phyloP scores from a whole-genome alignment of 441 rosid species.

The Metrosideros polymorpha region DNA sequence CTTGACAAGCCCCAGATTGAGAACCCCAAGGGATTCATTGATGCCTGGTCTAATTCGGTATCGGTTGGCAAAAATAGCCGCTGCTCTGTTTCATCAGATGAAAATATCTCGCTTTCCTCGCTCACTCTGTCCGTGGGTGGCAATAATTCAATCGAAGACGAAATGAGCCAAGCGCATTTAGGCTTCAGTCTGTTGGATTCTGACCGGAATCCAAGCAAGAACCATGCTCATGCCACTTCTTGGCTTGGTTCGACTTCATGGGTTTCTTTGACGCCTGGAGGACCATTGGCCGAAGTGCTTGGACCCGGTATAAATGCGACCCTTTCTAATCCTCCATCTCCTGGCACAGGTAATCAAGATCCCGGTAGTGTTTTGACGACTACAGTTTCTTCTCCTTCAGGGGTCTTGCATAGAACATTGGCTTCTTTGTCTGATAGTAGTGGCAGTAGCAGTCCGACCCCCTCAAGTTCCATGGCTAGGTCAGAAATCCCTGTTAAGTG shows the following conservation, averaged over 20 bases:
- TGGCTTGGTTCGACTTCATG: slow-evolving; percentile 1
- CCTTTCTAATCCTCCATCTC: slow-evolving; percentile 4
- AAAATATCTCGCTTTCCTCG: slow-evolving; percentile 23
- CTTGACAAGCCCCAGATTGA: not conserved
- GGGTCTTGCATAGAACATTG: slow-evolving; percentile 30
- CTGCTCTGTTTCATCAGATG: slow-evolving; percentile 8
- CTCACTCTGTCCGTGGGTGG: slow-evolving; percentile 14
- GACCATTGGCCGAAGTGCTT: slow-evolving; percentile 60
- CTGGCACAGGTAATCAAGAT: slow-evolving; percentile 7
- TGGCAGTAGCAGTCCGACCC: slow-evolving; percentile 33
- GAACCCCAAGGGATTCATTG: slow-evolving; percentile 3
- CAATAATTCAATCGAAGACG: not conserved
- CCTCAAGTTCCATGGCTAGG: slow-evolving; percentile 13
- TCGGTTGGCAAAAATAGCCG: not conserved
- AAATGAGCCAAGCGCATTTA: slow-evolving; percentile 1
- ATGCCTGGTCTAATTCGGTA: slow-evolving; percentile 4
- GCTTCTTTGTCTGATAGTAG: slow-evolving; percentile 48
- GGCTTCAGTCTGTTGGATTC: slow-evolving; percentile 15
- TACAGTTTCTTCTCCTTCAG: slow-evolving; percentile 39
- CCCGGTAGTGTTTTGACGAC: slow-evolving; percentile 18
- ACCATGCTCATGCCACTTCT: not conserved
- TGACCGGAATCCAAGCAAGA: slow-evolving; percentile 19
- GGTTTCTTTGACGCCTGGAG: slow-evolving; percentile 38
- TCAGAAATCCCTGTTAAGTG: slow-evolving; percentile 21
- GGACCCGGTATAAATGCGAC: slow-evolving; percentile 5